Evolutionary conservation across 345 rosid species (phyloP), one percentile per base, ranked within the genome.

Genomic region (Hibiscus tridactylites): DNA sequence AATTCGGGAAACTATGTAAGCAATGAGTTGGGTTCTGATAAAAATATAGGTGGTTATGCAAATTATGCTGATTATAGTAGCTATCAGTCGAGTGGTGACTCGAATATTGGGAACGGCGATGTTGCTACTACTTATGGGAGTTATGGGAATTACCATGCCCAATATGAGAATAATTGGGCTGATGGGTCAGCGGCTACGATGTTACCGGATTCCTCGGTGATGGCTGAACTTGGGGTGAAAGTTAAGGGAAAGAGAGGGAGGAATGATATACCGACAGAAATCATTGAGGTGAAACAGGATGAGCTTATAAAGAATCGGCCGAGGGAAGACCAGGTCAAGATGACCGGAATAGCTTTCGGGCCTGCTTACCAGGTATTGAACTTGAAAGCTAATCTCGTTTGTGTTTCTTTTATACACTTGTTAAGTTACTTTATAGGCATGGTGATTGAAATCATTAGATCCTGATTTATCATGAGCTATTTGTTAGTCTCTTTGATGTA

Each of bases 221-320:
- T 73, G 17, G 67, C 56, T 79, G 90, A 78, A 11, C 70, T 81
- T 72, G 83, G 63, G 57, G 75, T 80, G 26, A 80, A 80, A 68
- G 44, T 73, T 68, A 79, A 73, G 52, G 84, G 93, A 75, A 91
- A 91, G 87, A 87, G 93, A 83, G 88, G 96, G 68, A 88, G 85
- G 87, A 85, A 85, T 15, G 87, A 86, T 24, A 71, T 89, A 17
- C 91, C 94, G 1, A 75, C 78, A 5, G 88, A 96, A 77, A 84
- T 96, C 16, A 79, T 92, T 56, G 98, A 96, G 87, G 96, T 96
- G 74, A 96, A 86, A 80, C 96, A 90, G 80, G 99, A 96, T 74
- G 99, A 96, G 79, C 81, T 96, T 74, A 91, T 88, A 77, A 96
- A 96, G 92, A 78, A 96, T 81, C 82, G 98, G 62, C 99, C 98